Evolutionary conservation across 768 basidiomycete genomes (phyloP).

Genomic region (Tricholomella constricta): DNA sequence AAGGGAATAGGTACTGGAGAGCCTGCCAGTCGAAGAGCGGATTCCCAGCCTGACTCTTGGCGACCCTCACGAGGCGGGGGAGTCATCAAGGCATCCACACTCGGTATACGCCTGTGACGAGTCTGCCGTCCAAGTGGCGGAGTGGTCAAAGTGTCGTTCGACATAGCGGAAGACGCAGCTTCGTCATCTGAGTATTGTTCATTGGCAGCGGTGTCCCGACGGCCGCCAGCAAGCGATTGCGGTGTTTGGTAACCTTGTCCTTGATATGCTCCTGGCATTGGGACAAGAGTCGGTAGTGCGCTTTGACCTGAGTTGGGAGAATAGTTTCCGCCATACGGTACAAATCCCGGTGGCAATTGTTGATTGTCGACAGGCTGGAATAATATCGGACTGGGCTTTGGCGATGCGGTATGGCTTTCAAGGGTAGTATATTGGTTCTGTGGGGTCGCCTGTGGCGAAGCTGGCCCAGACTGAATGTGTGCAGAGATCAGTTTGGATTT

Average conservation of each 20-base stretch:
- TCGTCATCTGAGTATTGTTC: slow-evolving; percentile 14
- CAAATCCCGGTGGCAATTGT: background rate
- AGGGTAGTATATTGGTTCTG: background rate
- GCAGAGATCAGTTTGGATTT: background rate
- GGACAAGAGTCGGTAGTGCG: slow-evolving; percentile 8
- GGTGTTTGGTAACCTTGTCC: slow-evolving; percentile 2
- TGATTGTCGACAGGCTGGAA: slow-evolving; percentile 1
- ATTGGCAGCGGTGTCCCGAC: slow-evolving; percentile 8
- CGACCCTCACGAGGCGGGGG: background rate
- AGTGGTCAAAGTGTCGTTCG: slow-evolving; percentile 14
- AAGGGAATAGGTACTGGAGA: slow-evolving; percentile 10
- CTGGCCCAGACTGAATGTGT: slow-evolving; percentile 11
- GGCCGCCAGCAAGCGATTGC: background rate
- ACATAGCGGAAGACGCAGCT: slow-evolving; percentile 12
- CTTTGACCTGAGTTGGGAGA: background rate
- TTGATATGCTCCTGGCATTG: slow-evolving; percentile 16
- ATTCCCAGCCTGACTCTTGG: slow-evolving; percentile 10
- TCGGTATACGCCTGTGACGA: background rate
- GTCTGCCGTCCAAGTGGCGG: slow-evolving; percentile 1
- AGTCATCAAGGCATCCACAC: background rate
- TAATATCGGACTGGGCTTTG: slow-evolving; percentile 4
- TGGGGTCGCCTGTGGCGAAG: slow-evolving; percentile 3
- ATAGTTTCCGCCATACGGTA: background rate
- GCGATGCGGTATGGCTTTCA: background rate
- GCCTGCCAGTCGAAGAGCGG: slow-evolving; percentile 5